These are phyloP conservation scores for Stephania cephalantha DNA, from an alignment of 164 flowering plant genomes.

Conservation along the genomic window DNA sequence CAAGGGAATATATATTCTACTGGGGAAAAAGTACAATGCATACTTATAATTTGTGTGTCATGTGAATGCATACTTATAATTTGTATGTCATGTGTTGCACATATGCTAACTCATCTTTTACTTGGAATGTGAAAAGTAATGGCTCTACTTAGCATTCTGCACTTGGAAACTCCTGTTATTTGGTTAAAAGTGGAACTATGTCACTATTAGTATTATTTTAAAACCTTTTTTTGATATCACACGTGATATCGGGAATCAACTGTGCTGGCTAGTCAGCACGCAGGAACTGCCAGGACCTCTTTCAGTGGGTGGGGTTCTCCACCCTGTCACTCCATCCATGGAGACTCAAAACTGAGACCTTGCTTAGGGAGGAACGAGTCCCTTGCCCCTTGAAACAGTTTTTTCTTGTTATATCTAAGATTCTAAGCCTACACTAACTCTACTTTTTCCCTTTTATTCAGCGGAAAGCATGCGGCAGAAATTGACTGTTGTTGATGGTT, in stretches of 20 bases:
- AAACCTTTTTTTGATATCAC: neutral
- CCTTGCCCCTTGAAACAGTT: too few relatives aligned
- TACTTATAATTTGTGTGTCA: neutral
- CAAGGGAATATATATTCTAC: neutral
- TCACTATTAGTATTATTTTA: neutral
- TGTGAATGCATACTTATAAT: neutral
- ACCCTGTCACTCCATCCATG: too few relatives aligned
- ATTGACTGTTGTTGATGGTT: conserved; percentile 44
- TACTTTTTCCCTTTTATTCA: conserved; percentile 26
- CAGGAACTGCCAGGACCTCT: too few relatives aligned
- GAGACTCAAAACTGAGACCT: too few relatives aligned
- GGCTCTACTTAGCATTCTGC: neutral
- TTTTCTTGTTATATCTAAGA: too few relatives aligned
- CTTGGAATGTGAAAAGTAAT: neutral
- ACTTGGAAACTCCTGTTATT: neutral
- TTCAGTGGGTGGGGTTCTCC: too few relatives aligned
- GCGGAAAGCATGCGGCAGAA: conserved; percentile 71
- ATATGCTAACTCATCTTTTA: neutral
- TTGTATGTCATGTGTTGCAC: neutral
- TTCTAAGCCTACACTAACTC: neutral
- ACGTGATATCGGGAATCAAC: too few relatives aligned
- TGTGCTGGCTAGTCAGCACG: too few relatives aligned
- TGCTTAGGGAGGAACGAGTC: too few relatives aligned
- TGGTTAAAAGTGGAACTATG: neutral
- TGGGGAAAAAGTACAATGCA: neutral